Base-by-base conservation (phyloP, 148 eudicot genomes). In the Silene uniflora region DNA sequence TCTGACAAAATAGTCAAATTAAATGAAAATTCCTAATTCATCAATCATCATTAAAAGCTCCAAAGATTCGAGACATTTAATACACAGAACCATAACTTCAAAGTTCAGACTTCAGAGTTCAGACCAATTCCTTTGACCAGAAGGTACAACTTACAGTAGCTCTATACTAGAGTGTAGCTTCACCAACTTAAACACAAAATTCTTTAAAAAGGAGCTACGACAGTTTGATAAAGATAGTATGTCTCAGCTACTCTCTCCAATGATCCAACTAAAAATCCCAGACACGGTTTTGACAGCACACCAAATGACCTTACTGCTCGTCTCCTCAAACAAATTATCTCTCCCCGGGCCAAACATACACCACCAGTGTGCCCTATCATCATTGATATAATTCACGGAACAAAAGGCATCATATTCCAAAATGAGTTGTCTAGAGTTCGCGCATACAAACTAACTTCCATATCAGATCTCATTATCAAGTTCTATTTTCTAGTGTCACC, bases 161-260 rank as follows among this genome's bases (percentile, higher is more conserved):
- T 42, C 18, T 32, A 66, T 6, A 39, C 18, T 11, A 9, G 19
- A 29, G 46, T 32, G 22, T 35, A 66, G 47, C 22, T 39, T 66
- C 69, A 35, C n/a, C 59, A 69, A 47, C 72, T 12, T 69, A 2
- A 21, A 11, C 56, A 42, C 10, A 0, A 5, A 47, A 46, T 3
- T 23, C 17, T 21, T 14, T 27, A 12, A 52, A 35, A 8, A 52
- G 10, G 13, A 54, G 14, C 7, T 54, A 22, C 12, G 56, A 12
- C 17, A 52, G 44, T 39, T 5, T 22, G 9, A 22, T 44, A 10
- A 42, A 10, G 9, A 68, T 68, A 42, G 5, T 68, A n/a, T 7
- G 2, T 13, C 54, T 52, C 73, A 71, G 35, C 73, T 71, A 54
- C 21, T 71, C 73, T 71, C 54, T 18, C 61, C 21, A 25, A 24